These are phyloP conservation scores for Bipolaris gigantea DNA, from an alignment of 2,329 filamentous ascomycete species.

Conservation along the genomic window DNA sequence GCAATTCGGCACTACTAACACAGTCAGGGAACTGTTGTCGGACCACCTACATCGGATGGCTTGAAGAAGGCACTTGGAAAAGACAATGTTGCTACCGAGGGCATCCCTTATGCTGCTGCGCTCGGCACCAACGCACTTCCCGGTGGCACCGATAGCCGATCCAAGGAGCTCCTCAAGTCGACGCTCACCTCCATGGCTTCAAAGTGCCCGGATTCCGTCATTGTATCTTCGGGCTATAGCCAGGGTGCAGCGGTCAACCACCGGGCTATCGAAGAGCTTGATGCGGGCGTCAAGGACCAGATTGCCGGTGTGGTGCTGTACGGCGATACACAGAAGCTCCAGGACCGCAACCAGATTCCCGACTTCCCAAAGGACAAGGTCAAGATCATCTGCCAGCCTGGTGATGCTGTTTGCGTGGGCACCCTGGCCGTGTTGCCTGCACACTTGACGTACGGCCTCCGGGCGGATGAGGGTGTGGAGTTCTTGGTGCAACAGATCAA, in stretches of 20 bases:
- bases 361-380: conserved; percentile 49
- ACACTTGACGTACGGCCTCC: conserved; percentile 36
- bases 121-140: conserved; percentile 35
- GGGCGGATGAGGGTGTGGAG: conserved; percentile 32
- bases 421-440: conserved; percentile 41
- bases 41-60: conserved; percentile 37
- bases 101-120: conserved; percentile 36
- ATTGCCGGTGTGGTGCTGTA: conserved; percentile 50
- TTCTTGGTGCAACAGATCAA: conserved; percentile 35
- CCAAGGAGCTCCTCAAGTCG: conserved; percentile 25
- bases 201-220: conserved; percentile 39
- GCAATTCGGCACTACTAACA: conserved; percentile 12
- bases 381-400: conserved; percentile 54
- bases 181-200: conserved; percentile 31
- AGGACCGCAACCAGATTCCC: conserved; percentile 46
- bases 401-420: conserved; percentile 56
- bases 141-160: conserved; percentile 31
- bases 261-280: conserved; percentile 36
- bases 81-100: conserved; percentile 37
- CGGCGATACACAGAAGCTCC: conserved; percentile 51
- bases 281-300: conserved; percentile 30
- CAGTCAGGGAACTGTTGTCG: conserved; percentile 41
- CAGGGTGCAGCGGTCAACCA: conserved; percentile 43
- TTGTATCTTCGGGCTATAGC: conserved; percentile 38
- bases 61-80: conserved; percentile 33